Conservation (phyloP, 176 grass and related monocot genomes). For the Phoenix roebelenii region DNA sequence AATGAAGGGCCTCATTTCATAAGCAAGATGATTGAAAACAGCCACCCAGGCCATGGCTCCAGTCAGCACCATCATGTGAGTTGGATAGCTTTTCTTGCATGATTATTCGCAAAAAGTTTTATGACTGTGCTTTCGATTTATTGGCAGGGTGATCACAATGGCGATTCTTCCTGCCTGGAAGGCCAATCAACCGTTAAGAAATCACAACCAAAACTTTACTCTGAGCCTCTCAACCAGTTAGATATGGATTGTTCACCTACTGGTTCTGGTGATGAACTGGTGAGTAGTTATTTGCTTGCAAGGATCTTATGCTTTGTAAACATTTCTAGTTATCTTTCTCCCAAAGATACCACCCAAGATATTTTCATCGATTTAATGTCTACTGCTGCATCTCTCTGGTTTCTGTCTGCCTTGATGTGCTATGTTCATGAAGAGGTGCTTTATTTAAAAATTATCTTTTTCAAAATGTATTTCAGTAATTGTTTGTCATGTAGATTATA, state of each 20-base stretch:
- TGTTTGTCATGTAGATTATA: no score
- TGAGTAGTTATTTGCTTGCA: neutral
- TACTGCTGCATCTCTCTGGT: no score
- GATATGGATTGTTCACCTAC: neutral
- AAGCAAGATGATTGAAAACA: conserved; percentile 13
- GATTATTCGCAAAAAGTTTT: conserved; percentile 5
- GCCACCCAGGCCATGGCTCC: conserved; percentile 20
- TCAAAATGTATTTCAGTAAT: no score
- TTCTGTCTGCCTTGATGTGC: no score
- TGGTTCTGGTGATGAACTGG: conserved; percentile 12
- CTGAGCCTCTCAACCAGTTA: neutral
- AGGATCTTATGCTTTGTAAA: no score
- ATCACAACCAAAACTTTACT: conserved; percentile 4
- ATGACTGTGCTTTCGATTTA: conserved; percentile 13
- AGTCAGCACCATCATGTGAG: conserved; percentile 42
- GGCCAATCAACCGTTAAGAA: conserved; percentile 22
- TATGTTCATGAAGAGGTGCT: no score
- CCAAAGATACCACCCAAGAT: no score
- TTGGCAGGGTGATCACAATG: conserved; percentile 49
- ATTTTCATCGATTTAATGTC: no score
- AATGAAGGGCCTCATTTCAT: conserved; percentile 32
- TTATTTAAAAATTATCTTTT: no score
- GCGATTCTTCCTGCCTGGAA: conserved; percentile 30
- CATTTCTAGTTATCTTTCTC: no score
- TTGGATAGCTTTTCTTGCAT: conserved; percentile 5